Evolutionary conservation across 2,329 filamentous ascomycete species (phyloP), one percentile per base, ranked within the genome.

Genomic region (Chrysoporthe deuterocubensis): DNA sequence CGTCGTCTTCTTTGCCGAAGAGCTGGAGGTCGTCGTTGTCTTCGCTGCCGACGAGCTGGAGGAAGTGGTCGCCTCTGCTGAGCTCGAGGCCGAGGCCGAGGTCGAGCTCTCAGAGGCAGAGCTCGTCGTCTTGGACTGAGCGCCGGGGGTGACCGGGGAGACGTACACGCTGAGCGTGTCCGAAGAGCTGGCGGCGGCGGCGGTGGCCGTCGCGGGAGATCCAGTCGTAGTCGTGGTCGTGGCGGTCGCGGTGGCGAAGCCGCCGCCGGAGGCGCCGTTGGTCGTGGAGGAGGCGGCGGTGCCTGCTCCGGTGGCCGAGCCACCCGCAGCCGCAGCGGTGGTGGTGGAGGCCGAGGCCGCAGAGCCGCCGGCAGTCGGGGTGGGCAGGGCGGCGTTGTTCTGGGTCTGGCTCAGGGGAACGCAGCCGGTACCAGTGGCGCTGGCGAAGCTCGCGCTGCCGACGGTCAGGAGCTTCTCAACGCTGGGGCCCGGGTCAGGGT

Each of bases 401-500:
- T 67, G 66, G 63, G 62, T 16, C 66, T 66, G 67, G 40, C 65
- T 57, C 60, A 58, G 21, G 21, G 68, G 44, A 52, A 69, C 65
- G 62, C 65, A 62, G 65, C 62, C 56, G 67, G n/a, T 61, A n/a
- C 69, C 71, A 60, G 62, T 68, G 68, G 71, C 71, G 18, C 61
- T 69, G 2, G 65, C 58, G 13, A 65, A 67, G 16, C 16, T 44
- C 9, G 61, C 26, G 5, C 56, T 62, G 3, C 32, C 62, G 43
- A 61, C 67, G 13, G 26, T 48, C 21, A 65, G 62, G 44, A 71
- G 73, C 64, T 71, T 73, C 43, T 67, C 60, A 14, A 76, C 69
- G 65, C 70, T 73, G 21, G 68, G 52, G 44, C 74, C 74, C 0
- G 74, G 74, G 65, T 74, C 67, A 5, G 74, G 74, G 67, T 67